Percentiles rank a stretch among this genome's conserved stretches.
phyloP scores from a whole-genome alignment of 2,329 filamentous ascomycete genomes.

The Ophiostoma piceae region DNA sequence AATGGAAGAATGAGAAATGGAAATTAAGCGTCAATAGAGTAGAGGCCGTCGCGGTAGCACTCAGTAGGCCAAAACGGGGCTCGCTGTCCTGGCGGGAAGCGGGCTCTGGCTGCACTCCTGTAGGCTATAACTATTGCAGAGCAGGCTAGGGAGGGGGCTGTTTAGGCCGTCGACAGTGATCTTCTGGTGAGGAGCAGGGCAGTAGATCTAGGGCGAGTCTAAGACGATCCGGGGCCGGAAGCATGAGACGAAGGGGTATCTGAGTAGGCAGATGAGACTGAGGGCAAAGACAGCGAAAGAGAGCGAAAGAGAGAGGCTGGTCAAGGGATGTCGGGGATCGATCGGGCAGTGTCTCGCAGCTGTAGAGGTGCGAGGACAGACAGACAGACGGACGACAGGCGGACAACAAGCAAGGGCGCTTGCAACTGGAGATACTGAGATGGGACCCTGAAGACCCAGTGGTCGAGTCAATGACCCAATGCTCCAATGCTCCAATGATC shows the following conservation, averaged over 20 bases:
- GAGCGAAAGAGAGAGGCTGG: neutral
- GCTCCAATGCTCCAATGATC: neutral
- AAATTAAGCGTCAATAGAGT: neutral
- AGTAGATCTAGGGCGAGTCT: neutral
- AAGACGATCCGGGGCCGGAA: conserved; percentile 5
- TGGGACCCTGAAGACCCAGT: neutral
- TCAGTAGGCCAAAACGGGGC: conserved; percentile 7
- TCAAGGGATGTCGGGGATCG: neutral
- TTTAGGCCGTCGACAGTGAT: neutral
- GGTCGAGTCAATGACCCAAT: neutral
- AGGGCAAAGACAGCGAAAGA: neutral
- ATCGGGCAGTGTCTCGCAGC: neutral
- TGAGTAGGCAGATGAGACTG: neutral
- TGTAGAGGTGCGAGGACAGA: neutral
- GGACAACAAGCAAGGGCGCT: neutral
- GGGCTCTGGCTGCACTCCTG: neutral
- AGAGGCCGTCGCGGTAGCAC: neutral
- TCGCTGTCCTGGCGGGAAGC: neutral
- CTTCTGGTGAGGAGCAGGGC: neutral
- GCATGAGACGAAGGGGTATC: neutral
- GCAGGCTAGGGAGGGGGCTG: neutral
- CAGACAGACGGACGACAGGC: neutral
- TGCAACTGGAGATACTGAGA: neutral
- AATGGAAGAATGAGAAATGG: conserved; percentile 10
- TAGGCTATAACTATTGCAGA: too few relatives aligned